phyloP scores from a whole-genome alignment of 768 basidiomycete genomes.

The Lactarius akahatsu region DNA sequence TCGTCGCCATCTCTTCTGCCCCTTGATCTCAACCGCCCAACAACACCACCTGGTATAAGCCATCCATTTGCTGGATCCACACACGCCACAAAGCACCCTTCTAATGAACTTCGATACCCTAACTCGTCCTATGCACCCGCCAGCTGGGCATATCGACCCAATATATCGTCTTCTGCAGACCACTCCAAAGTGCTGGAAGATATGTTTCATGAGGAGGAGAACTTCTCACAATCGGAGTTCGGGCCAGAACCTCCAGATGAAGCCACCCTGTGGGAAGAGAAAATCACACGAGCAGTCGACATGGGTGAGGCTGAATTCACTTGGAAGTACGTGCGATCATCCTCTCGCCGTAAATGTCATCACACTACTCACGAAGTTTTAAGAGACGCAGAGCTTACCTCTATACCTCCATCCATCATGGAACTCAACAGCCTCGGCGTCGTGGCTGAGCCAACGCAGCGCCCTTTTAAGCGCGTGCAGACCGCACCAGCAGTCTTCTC shows the following conservation, averaged over 20 bases:
- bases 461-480: conserved; percentile 23
- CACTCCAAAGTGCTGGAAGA: conserved; percentile 14
- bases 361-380: not conserved
- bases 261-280: conserved; percentile 18
- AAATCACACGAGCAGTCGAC: conserved; percentile 21
- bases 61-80: conserved; percentile 25
- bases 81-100: conserved; percentile 21
- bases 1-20: conserved; percentile 20
- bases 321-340: conserved; percentile 14
- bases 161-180: conserved; percentile 10
- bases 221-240: conserved; percentile 1
- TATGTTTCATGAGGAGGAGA: conserved; percentile 23
- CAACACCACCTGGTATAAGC: conserved; percentile 9
- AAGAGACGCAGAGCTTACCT: conserved; percentile 19
- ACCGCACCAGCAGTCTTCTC: conserved; percentile 24
- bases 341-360: not conserved
- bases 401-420: conserved; percentile 16
- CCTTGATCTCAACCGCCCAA: conserved; percentile 21
- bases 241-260: conserved; percentile 22
- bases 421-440: conserved; percentile 24
- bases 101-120: conserved; percentile 24
- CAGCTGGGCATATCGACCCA: conserved; percentile 16
- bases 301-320: conserved; percentile 24
- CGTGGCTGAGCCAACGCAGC: conserved; percentile 10
- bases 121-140: conserved; percentile 19